Evolutionary conservation across 2,329 filamentous ascomycete genomes (phyloP).

Genomic region (Fusarium buharicum): DNA sequence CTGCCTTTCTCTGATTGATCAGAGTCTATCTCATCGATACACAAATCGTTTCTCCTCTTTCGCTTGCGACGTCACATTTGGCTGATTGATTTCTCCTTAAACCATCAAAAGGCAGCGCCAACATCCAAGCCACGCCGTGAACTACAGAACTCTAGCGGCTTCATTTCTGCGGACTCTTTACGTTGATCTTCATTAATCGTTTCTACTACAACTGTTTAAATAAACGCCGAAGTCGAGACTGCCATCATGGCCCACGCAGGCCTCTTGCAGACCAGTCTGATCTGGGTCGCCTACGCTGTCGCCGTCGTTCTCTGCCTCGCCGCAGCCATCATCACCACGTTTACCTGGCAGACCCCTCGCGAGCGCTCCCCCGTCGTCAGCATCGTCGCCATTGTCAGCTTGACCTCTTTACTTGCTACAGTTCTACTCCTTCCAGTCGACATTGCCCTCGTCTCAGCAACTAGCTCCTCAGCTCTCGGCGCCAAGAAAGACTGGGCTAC

Average conservation of each 20-base stretch:
- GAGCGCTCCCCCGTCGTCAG: slow-evolving; percentile 87
- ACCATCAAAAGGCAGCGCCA: slow-evolving; percentile 7
- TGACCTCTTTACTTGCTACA: slow-evolving; percentile 89
- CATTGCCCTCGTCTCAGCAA: slow-evolving; percentile 92
- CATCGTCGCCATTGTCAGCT: slow-evolving; percentile 84
- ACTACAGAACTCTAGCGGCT: slow-evolving; percentile 7
- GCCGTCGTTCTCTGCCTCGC: slow-evolving; percentile 80
- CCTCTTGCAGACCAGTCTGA: slow-evolving; percentile 86
- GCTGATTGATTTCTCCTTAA: slow-evolving; percentile 19
- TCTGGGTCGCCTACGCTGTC: slow-evolving; percentile 93
- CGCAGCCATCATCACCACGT: slow-evolving; percentile 85
- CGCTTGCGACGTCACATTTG: slow-evolving; percentile 34
- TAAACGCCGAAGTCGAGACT: not conserved
- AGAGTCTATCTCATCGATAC: slow-evolving; percentile 9
- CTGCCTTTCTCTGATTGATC: slow-evolving; percentile 26
- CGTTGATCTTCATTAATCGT: slow-evolving; percentile 20
- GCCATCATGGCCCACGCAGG: slow-evolving; percentile 58
- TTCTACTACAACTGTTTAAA: not conserved
- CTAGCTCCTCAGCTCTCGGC: slow-evolving; percentile 77
- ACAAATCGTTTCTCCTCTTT: slow-evolving; percentile 1
- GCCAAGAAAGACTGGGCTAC: slow-evolving; percentile 96
- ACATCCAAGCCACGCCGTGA: slow-evolving; percentile 19
- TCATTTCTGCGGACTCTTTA: slow-evolving; percentile 14
- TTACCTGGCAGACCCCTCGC: slow-evolving; percentile 88
- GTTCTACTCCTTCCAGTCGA: slow-evolving; percentile 94